Conservation (phyloP, 108 stramenopile genomes). For the Parmales sp. region DNA sequence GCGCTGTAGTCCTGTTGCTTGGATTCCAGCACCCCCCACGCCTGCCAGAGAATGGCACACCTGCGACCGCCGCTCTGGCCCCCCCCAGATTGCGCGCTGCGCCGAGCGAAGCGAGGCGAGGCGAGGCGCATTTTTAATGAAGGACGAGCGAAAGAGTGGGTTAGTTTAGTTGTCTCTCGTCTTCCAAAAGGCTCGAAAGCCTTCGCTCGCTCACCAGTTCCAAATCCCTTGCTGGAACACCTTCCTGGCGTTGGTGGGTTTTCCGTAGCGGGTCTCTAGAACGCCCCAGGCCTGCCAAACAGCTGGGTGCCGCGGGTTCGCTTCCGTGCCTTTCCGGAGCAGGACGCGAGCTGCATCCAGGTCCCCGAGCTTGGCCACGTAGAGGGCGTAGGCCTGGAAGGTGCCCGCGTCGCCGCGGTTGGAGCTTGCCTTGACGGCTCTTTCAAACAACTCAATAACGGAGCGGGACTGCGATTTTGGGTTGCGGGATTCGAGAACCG, state of each 20-base stretch:
- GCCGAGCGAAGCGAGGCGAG: too few relatives aligned
- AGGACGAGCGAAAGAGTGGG: too few relatives aligned
- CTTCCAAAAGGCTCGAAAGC: too few relatives aligned
- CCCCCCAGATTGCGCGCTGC: conserved; percentile 62
- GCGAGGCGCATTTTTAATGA: too few relatives aligned
- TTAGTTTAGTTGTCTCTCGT: too few relatives aligned
- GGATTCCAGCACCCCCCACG: conserved; percentile 77
- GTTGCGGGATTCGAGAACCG: conserved; percentile 74
- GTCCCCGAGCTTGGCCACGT: conserved; percentile 71
- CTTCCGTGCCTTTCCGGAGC: conserved; percentile 55
- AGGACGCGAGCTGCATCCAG: conserved; percentile 61
- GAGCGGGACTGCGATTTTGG: conserved; percentile 39
- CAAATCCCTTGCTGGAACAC: conserved; percentile 83
- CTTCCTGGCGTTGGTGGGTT: conserved; percentile 54
- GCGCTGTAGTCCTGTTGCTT: conserved; percentile 63
- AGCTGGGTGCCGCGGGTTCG: conserved; percentile 68
- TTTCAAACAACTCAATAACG: conserved; percentile 71
- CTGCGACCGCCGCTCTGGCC: conserved; percentile 68
- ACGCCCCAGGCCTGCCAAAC: conserved; percentile 86
- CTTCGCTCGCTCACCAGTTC: too few relatives aligned
- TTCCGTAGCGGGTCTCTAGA: conserved; percentile 65
- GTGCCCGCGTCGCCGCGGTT: conserved; percentile 73
- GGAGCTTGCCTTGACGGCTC: conserved; percentile 59
- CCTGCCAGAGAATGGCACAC: conserved; percentile 79
- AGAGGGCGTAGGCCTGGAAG: conserved; percentile 74